Evolutionary conservation across 352 stramenopile genomes (phyloP).

Genomic region (Phytophthora parvispora): DNA sequence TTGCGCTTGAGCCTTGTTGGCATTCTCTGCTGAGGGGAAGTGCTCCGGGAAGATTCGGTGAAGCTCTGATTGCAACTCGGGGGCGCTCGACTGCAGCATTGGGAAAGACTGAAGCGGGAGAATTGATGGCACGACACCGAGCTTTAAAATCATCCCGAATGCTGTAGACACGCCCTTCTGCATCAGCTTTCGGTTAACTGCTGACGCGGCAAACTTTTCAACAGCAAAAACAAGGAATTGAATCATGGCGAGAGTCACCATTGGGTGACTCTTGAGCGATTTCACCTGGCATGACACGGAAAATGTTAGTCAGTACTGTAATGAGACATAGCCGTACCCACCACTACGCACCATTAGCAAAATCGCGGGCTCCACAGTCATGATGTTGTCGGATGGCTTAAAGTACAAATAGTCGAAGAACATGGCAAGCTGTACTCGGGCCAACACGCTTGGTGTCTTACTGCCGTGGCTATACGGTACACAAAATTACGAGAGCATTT

Average conservation of each 20-base stretch:
- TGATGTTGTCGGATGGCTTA: constrained; percentile 83
- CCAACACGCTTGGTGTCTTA: constrained; percentile 76
- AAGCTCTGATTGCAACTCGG: constrained; percentile 76
- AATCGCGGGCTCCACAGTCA: constrained; percentile 86
- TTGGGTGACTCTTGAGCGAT: constrained; percentile 87
- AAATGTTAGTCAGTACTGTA: constrained; percentile 13
- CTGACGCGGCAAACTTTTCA: constrained; percentile 86
- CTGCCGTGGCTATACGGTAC: constrained; percentile 52
- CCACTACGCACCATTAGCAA: constrained; percentile 74
- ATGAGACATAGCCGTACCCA: background rate
- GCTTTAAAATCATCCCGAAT: constrained; percentile 79
- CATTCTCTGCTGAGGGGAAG: constrained; percentile 71
- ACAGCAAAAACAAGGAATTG: constrained; percentile 90
- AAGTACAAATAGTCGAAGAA: constrained; percentile 93
- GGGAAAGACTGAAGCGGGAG: constrained; percentile 82
- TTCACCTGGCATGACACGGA: constrained; percentile 56
- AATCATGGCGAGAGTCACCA: constrained; percentile 87
- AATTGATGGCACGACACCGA: constrained; percentile 80
- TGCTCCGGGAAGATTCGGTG: constrained; percentile 89
- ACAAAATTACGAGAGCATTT: background rate
- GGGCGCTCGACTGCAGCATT: constrained; percentile 69
- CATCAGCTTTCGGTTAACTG: constrained; percentile 80
- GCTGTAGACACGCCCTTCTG: constrained; percentile 87
- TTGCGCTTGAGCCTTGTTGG: constrained; percentile 35
- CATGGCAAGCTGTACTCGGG: constrained; percentile 86